phyloP scores from a whole-genome alignment of 202 grass and related monocot species.

The Panicum hallii region DNA sequence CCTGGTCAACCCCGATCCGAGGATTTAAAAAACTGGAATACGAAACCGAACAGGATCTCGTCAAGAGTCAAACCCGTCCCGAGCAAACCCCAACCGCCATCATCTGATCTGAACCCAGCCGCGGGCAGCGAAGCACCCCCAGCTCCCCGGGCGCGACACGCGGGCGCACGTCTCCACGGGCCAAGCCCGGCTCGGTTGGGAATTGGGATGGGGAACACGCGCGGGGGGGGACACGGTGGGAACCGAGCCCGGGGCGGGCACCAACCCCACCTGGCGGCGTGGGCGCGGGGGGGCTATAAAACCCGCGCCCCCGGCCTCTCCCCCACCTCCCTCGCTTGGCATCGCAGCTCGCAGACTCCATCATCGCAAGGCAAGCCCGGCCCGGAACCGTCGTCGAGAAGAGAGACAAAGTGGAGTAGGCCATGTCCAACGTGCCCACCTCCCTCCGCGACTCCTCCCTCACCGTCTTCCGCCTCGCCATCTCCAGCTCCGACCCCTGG shows the following conservation, averaged over 20 bases:
- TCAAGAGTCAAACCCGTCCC: neutral
- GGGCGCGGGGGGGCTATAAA: conserved; percentile 50
- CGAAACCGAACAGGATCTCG: neutral
- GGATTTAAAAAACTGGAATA: neutral
- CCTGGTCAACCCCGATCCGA: neutral
- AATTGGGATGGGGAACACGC: too few species aligned
- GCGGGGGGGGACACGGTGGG: too few species aligned
- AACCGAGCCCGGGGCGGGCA: too few species aligned
- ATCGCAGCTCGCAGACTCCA: neutral
- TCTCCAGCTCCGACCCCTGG: conserved; percentile 94
- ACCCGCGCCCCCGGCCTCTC: conserved; percentile 10
- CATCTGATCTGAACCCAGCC: conserved; percentile 27
- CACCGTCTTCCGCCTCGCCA: conserved; percentile 85
- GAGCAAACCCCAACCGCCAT: neutral
- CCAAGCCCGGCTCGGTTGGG: too few species aligned
- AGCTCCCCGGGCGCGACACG: neutral
- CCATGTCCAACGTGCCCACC: conserved; percentile 95
- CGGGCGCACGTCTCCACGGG: neutral
- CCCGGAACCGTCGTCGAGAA: neutral
- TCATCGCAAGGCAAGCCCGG: neutral
- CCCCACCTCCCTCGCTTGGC: conserved; percentile 30
- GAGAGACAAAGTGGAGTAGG: conserved; percentile 30
- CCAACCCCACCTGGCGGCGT: conserved; percentile 11
- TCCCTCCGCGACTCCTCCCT: conserved; percentile 90
- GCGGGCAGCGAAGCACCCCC: neutral